phyloP scores from a whole-genome alignment of 768 basidiomycete species.

The Mycena vitilis region DNA sequence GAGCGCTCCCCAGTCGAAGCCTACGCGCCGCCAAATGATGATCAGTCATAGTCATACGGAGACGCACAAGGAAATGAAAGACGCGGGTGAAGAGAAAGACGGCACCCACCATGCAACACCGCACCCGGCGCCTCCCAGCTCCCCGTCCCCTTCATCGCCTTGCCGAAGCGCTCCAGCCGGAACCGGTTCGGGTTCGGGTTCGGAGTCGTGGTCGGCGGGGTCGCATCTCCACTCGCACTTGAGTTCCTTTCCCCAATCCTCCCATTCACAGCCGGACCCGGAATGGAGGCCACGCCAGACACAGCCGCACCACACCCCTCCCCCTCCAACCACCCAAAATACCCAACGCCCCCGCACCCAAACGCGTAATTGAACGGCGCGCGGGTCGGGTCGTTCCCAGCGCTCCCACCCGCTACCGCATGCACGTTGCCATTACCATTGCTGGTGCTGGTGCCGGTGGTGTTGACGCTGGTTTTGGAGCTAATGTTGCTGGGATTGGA shows the following conservation, averaged over 20 bases:
- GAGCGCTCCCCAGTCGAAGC: constrained; percentile 63
- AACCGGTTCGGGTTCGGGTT: constrained; percentile 52
- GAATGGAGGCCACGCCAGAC: constrained; percentile 47
- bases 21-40: constrained; percentile 39
- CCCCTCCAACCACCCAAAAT: constrained; percentile 82
- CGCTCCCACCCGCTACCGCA: constrained; percentile 46
- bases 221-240: not conserved
- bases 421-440: constrained; percentile 37
- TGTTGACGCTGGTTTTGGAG: too few species aligned
- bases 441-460: constrained; percentile 2
- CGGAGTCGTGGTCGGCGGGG: not conserved
- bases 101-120: constrained; percentile 61
- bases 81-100: not conserved
- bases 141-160: constrained; percentile 79
- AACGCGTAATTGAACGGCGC: constrained; percentile 84
- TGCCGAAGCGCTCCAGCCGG: constrained; percentile 76
- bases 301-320: constrained; percentile 41
- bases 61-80: not conserved
- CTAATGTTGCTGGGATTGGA: too few species aligned
- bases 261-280: constrained; percentile 47
- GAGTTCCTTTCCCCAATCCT: not conserved
- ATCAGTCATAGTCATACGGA: not conserved
- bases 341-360: constrained; percentile 56
- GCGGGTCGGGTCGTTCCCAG: constrained; percentile 57
- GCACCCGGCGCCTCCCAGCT: constrained; percentile 78